Percentiles rank a stretch among this genome's conserved stretches.
Conservation (phyloP, 768 basidiomycete genomes). For the Boletus eberwhitei region DNA sequence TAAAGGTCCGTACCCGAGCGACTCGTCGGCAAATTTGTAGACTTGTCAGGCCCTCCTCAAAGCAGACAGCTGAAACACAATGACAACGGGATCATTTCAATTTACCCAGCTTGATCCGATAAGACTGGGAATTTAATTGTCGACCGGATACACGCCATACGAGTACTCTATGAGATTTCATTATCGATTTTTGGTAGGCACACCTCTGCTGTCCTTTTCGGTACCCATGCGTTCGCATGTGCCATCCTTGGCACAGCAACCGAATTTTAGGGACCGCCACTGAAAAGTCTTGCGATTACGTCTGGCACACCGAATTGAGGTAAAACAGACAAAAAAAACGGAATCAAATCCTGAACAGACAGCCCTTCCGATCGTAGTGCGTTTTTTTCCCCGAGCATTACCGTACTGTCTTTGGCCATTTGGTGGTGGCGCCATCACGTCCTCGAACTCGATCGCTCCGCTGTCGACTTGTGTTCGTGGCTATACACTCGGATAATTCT, state of each 20-base stretch:
- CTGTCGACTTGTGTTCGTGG: not conserved
- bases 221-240: not conserved
- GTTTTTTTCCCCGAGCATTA: too few relatives aligned
- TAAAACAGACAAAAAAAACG: not conserved
- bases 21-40: not conserved
- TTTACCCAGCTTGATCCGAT: not conserved
- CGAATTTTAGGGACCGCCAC: too few relatives aligned
- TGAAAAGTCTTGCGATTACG: not conserved
- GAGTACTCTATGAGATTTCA: not conserved
- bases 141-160: not conserved
- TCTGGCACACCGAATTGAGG: not conserved
- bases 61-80: not conserved
- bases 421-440: not conserved
- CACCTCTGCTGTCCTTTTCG: not conserved
- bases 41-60: not conserved
- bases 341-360: not conserved
- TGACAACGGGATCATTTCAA: not conserved
- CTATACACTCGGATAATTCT: not conserved
- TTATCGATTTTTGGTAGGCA: not conserved
- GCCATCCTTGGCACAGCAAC: not conserved
- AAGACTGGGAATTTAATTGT: constrained; percentile 2
- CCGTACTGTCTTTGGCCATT: too few relatives aligned
- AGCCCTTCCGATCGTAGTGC: not conserved
- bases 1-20: not conserved
- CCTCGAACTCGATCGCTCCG: not conserved